Percentiles rank a stretch among this genome's conserved stretches.
These are phyloP conservation scores for Terfezia boudieri DNA, from an alignment of 495 filamentous ascomycete genomes.

Conservation along the genomic window DNA sequence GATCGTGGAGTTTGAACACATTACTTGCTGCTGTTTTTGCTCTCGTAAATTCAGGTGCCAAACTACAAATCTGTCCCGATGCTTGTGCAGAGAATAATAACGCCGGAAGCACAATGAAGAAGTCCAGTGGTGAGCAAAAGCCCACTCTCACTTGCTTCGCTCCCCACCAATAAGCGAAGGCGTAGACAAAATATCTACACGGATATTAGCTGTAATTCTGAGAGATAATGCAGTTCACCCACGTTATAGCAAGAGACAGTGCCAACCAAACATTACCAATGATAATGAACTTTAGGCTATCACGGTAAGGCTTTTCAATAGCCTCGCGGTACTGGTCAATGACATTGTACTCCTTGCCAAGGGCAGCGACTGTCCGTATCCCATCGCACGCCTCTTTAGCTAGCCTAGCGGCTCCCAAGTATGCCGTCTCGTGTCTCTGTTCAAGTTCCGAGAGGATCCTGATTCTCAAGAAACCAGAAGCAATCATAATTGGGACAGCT, in stretches of 20 bases:
- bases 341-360: slow-evolving; percentile 31
- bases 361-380: slow-evolving; percentile 34
- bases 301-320: slow-evolving; percentile 22
- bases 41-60: slow-evolving; percentile 38
- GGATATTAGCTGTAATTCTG: background rate
- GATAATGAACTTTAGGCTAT: slow-evolving; percentile 21
- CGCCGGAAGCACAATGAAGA: slow-evolving; percentile 43
- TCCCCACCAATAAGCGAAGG: slow-evolving; percentile 48
- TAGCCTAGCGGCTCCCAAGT: slow-evolving; percentile 30
- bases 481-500: slow-evolving; percentile 31
- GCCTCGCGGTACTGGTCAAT: slow-evolving; percentile 26
- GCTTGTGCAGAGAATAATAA: slow-evolving; percentile 36
- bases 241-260: slow-evolving; percentile 23
- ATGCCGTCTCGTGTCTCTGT: slow-evolving; percentile 36
- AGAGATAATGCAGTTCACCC: background rate
- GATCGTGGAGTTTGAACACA: slow-evolving; percentile 16
- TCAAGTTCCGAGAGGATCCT: slow-evolving; percentile 32
- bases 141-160: slow-evolving; percentile 32
- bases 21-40: slow-evolving; percentile 27
- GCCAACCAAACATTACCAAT: slow-evolving; percentile 24
- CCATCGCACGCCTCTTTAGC: slow-evolving; percentile 34
- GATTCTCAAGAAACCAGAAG: slow-evolving; percentile 34
- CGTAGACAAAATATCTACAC: slow-evolving; percentile 28
- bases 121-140: slow-evolving; percentile 33
- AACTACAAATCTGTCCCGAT: slow-evolving; percentile 41